Base-by-base conservation (phyloP, 2,329 filamentous ascomycete species). In the Graphiopsis chlorocephala region DNA sequence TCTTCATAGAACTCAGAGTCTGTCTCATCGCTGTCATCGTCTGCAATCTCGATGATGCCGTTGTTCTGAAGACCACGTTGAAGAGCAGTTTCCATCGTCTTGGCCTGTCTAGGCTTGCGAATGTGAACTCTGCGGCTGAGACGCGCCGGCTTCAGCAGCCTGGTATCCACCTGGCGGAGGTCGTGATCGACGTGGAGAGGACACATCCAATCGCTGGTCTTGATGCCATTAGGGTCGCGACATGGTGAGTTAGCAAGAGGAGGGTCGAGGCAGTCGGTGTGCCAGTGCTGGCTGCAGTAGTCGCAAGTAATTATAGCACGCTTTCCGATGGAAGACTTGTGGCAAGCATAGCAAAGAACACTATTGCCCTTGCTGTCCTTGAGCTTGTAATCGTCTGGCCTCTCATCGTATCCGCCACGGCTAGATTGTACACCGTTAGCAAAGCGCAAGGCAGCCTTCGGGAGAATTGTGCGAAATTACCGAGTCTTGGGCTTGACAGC, bases 221-320 rank as follows among this genome's bases (percentile, higher is more conserved):
- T 83, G 59, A 82, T 81, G 69, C 82, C 81, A 59, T 84, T 74
- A 68, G 75, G 64, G 68, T 75, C 76, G 65, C 81, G 79, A 62
- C 88, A 84, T 12, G 93, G 93, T 45, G 92, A 90, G 63, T 90
- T 87, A 35, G 93, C 88, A 73, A 93, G 80, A 35, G 94, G 93
- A 29, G 92, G 91, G 74, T 96, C 89, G 17, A 96, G 81, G 78
- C 95, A 99, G 77, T 98, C 94, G 60, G 97, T 82, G 79, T 99
- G 95, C 90, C 93, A 99, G 73, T 89, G 85, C 35, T 92, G 84
- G 14, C 86, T 83, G 78, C 94, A 99, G 72, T 85, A 86, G 77
- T 93, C 93, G 80, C 94, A 99, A 53, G 90, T 88, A 70, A 97
- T 90, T 71, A 98, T 93, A 69, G 89, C 86, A 28, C 90, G 87